These are phyloP conservation scores for Trichoderma semiorbis DNA, from an alignment of 2,329 filamentous ascomycete species.

Conservation along the genomic window DNA sequence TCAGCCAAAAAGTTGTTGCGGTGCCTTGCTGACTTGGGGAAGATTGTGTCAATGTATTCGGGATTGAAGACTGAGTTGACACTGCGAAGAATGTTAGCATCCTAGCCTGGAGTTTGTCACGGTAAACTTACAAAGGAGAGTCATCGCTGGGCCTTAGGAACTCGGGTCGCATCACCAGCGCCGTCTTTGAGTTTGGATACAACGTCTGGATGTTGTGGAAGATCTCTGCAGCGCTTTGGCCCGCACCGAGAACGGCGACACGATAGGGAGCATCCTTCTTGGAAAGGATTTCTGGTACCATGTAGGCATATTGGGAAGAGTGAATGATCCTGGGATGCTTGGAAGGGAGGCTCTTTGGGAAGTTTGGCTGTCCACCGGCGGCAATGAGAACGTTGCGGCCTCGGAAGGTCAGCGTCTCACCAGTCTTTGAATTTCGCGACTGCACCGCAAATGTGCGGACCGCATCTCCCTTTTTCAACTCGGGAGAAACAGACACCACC, in stretches of 20 bases:
- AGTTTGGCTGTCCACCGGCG: conserved; percentile 60
- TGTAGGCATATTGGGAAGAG: conserved; percentile 78
- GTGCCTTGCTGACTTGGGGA: conserved; percentile 59
- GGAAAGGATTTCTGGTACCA: conserved; percentile 56
- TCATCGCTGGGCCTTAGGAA: conserved; percentile 90
- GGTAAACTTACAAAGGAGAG: conserved; percentile 74
- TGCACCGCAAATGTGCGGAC: conserved; percentile 66
- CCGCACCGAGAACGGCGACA: conserved; percentile 82
- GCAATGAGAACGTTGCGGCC: conserved; percentile 64
- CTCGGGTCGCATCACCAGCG: conserved; percentile 75
- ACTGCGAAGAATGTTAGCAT: conserved; percentile 45
- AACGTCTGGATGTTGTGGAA: conserved; percentile 81
- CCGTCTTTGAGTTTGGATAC: conserved; percentile 78
- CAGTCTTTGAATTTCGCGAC: conserved; percentile 59
- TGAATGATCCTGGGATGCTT: conserved; percentile 75
- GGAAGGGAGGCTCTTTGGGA: conserved; percentile 66
- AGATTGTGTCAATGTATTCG: conserved; percentile 74
- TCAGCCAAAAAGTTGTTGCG: conserved; percentile 60
- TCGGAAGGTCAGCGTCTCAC: conserved; percentile 49
- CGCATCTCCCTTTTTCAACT: conserved; percentile 37
- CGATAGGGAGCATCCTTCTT: conserved; percentile 58
- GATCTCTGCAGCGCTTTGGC: conserved; percentile 93
- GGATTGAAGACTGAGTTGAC: conserved; percentile 98
- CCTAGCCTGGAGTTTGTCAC: background rate
- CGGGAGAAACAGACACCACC: conserved; percentile 67